phyloP scores from a whole-genome alignment of 139 green algal genomes.

The Chlamydomonas eustigma region DNA sequence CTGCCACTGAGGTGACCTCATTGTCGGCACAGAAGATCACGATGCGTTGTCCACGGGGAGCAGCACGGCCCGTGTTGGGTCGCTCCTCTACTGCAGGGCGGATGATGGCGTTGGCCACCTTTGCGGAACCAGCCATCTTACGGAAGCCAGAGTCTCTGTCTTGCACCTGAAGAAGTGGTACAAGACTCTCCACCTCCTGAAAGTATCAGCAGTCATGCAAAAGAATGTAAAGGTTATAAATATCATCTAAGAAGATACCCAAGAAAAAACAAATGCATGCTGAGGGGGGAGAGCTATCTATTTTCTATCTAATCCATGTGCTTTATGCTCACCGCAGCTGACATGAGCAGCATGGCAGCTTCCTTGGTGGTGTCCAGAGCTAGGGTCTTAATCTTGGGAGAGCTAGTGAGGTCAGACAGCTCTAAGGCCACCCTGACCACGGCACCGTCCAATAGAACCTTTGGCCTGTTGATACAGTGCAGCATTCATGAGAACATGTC shows the following conservation, averaged over 20 bases:
- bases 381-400: background rate
- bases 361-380: background rate
- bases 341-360: background rate
- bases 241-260: no score
- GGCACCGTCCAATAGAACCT: background rate
- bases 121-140: background rate
- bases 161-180: constrained; percentile 34
- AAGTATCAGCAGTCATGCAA: background rate
- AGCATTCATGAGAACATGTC: background rate
- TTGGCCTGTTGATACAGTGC: constrained; percentile 8
- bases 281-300: no score
- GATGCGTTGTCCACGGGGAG: constrained; percentile 9
- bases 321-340: background rate
- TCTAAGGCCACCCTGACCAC: background rate
- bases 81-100: background rate
- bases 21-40: constrained; percentile 25
- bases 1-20: constrained; percentile 28
- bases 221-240: background rate
- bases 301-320: no score
- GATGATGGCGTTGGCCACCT: background rate
- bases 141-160: constrained; percentile 30
- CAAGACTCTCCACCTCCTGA: constrained; percentile 25
- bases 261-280: no score
- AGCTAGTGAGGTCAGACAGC: constrained; percentile 9
- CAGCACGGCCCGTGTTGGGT: background rate